Percentiles rank a stretch among this genome's conserved stretches.
phyloP scores from a whole-genome alignment of 108 stramenopile genomes.

The Hondaea fermentalgiana region DNA sequence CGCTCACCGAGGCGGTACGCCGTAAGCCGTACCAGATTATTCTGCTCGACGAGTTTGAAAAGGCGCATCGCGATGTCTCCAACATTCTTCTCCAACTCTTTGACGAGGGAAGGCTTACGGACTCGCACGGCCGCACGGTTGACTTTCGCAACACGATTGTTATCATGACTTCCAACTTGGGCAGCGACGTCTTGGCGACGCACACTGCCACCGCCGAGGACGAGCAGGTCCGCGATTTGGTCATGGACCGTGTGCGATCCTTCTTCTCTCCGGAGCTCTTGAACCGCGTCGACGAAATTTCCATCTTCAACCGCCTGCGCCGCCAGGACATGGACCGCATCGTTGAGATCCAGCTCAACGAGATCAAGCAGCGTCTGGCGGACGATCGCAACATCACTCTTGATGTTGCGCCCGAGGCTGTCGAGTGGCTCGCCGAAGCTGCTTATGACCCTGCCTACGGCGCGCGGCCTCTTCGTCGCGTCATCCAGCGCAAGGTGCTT shows the following conservation, averaged over 20 bases:
- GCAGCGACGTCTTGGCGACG: conserved; percentile 53
- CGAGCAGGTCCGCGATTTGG: conserved; percentile 35
- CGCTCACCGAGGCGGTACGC: conserved; percentile 88
- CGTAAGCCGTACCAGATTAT: conserved; percentile 81
- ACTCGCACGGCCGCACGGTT: conserved; percentile 82
- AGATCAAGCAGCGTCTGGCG: conserved; percentile 34
- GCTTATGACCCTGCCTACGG: conserved; percentile 53
- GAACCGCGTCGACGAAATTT: conserved; percentile 88
- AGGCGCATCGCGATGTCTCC: conserved; percentile 87
- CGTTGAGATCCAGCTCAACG: conserved; percentile 43
- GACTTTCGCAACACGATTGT: conserved; percentile 91
- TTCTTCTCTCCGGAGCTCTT: conserved; percentile 93
- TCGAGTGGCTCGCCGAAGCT: conserved; percentile 41
- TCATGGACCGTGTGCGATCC: conserved; percentile 66
- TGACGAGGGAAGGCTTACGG: conserved; percentile 91
- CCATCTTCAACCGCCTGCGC: conserved; percentile 83
- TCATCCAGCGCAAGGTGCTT: conserved; percentile 36
- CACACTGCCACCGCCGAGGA: conserved; percentile 24
- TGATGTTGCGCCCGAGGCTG: conserved; percentile 37
- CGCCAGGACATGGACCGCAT: conserved; percentile 69
- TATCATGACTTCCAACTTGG: conserved; percentile 87
- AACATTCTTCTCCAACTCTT: conserved; percentile 80
- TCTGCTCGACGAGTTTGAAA: conserved; percentile 92
- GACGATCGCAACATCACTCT: conserved; percentile 41
- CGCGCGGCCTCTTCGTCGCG: conserved; percentile 50